Percentiles rank a stretch among this genome's conserved stretches.
Evolutionary conservation across 441 rosid species (phyloP).

Genomic region (Capsella rubella): DNA sequence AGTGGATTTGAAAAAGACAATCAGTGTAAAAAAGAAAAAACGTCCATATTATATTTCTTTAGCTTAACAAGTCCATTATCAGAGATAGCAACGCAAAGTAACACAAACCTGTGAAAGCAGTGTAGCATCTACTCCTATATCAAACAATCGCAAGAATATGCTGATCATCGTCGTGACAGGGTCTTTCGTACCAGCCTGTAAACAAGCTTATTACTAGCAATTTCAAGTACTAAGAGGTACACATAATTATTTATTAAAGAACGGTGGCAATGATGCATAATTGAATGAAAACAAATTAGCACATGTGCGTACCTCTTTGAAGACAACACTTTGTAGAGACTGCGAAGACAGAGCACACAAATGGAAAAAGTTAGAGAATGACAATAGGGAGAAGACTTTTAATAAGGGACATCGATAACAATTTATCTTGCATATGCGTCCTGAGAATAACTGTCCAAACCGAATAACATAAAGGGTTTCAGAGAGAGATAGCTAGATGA

Average conservation of each 20-base stretch:
- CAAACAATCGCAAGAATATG: slow-evolving; percentile 95
- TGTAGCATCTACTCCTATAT: slow-evolving; percentile 93
- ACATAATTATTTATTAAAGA: slow-evolving; percentile 21
- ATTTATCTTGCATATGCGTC: slow-evolving; percentile 1
- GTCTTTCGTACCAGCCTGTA: slow-evolving; percentile 97
- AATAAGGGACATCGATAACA: background rate
- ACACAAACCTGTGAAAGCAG: slow-evolving; percentile 88
- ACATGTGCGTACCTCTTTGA: slow-evolving; percentile 81
- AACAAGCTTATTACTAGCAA: slow-evolving; percentile 42
- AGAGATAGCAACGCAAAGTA: background rate
- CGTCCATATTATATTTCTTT: background rate
- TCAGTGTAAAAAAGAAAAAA: slow-evolving; percentile 11
- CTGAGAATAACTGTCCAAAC: background rate
- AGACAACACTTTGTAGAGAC: slow-evolving; percentile 99
- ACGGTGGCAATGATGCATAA: slow-evolving; percentile 24
- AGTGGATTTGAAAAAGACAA: background rate
- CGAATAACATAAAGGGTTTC: background rate
- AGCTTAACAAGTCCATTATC: background rate
- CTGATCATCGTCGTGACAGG: slow-evolving; percentile 95
- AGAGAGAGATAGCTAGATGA: background rate
- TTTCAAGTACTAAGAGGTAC: slow-evolving; percentile 29
- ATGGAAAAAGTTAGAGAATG: slow-evolving; percentile 20
- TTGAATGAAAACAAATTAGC: slow-evolving; percentile 20
- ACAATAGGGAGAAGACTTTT: slow-evolving; percentile 6
- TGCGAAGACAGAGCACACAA: slow-evolving; percentile 53